These are phyloP conservation scores for Penicillium pancosmium DNA, from an alignment of 495 filamentous ascomycete species.

Conservation along the genomic window DNA sequence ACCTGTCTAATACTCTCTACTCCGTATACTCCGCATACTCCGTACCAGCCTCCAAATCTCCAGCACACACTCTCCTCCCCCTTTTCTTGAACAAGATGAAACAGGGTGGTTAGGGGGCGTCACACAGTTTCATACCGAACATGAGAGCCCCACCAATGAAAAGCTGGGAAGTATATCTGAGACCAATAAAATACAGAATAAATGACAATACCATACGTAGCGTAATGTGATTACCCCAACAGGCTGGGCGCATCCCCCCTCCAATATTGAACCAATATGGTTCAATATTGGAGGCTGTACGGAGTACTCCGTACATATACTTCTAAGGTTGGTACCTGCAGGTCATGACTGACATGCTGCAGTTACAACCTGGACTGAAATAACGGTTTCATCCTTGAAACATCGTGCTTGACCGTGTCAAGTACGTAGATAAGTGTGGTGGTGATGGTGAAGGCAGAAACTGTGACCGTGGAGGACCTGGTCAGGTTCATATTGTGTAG, in stretches of 20 bases:
- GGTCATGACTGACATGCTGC: not conserved
- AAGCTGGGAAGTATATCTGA: accelerated
- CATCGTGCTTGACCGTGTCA: no score
- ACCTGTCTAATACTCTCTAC: no score
- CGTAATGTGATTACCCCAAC: conserved; percentile 1
- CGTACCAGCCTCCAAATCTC: not conserved
- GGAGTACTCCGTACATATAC: not conserved
- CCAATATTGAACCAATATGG: conserved; percentile 3
- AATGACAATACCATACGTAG: not conserved
- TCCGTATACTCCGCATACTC: no score
- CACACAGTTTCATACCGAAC: conserved; percentile 8
- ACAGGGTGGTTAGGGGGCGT: conserved; percentile 14
- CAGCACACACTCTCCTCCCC: not conserved
- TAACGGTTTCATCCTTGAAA: not conserved
- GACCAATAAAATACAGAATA: not conserved
- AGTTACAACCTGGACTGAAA: not conserved
- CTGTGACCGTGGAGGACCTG: no score
- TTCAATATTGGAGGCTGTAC: not conserved
- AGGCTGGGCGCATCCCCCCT: conserved; percentile 1
- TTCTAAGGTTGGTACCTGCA: conserved; percentile 8
- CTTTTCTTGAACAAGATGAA: conserved; percentile 8
- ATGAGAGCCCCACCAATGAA: conserved; percentile 2
- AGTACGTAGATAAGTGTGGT: no score
- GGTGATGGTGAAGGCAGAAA: no score
- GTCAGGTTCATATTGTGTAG: no score